Percentiles rank a stretch among this genome's conserved stretches.
Conservation (phyloP, 179 eudicot genomes). For the Gypsophila paniculata region DNA sequence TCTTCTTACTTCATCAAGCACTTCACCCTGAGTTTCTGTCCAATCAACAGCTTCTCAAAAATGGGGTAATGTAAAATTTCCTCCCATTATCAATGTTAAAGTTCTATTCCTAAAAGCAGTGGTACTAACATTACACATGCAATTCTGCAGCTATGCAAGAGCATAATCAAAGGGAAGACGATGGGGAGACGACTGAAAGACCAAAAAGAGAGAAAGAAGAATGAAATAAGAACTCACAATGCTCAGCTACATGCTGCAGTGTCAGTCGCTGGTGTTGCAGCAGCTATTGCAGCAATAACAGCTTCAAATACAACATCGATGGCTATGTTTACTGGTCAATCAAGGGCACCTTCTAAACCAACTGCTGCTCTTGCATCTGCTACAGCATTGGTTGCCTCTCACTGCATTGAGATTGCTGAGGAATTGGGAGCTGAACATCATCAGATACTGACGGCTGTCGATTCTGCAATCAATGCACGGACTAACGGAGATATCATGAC, state of each 20-base stretch:
- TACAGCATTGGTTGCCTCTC: constrained; percentile 90
- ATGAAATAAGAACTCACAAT: constrained; percentile 80
- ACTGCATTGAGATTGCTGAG: constrained; percentile 82
- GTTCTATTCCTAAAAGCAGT: background rate
- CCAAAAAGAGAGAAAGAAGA: constrained; percentile 73
- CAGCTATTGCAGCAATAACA: constrained; percentile 80
- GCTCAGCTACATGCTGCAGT: constrained; percentile 88
- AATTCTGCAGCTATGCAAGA: constrained; percentile 52
- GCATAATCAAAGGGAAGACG: constrained; percentile 61
- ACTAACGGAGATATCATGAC: constrained; percentile 88
- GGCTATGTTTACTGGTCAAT: constrained; percentile 29
- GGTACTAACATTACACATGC: background rate
- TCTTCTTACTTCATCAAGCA: constrained; percentile 69
- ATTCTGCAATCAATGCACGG: constrained; percentile 70
- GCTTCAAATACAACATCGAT: constrained; percentile 45
- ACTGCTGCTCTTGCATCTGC: constrained; percentile 76
- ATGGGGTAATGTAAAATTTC: constrained; percentile 46
- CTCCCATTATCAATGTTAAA: background rate
- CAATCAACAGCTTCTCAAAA: constrained; percentile 61
- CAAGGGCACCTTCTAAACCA: constrained; percentile 37
- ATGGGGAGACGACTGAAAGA: constrained; percentile 78
- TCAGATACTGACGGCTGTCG: constrained; percentile 59
- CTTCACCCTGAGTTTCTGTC: constrained; percentile 59
- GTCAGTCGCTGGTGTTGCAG: constrained; percentile 91
- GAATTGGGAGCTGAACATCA: constrained; percentile 75